Base-by-base conservation (phyloP, 257 asterid genomes). In the Oldenlandia corymbosa region DNA sequence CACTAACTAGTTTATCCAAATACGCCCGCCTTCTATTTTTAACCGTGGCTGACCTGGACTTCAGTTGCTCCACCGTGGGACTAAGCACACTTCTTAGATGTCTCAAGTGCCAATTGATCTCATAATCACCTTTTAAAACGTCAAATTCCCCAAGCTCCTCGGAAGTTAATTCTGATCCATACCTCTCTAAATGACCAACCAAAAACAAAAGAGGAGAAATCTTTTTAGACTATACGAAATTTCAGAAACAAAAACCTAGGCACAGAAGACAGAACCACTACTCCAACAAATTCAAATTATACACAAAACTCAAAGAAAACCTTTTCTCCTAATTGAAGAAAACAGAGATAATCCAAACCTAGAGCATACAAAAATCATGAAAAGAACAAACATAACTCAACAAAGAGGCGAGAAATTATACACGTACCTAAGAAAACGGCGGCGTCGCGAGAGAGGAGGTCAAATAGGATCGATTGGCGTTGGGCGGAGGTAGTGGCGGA, bases 11-110 rank as follows among this genome's bases (percentile, higher is more conserved):
- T 76, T 76, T 92, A 77, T 89, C 88, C 93, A 92, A 75, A 65
- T 85, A 89, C 0, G 98, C 98, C 51, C 86, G 76, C 75, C 98
- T 80, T 64, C 98, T 73, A 68, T 92, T 92, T 87, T 84, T 92
- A 58, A 89, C 79, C 80, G 68, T 86, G 2, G 82, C 75, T 8
- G 88, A 83, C 63, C 73, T 81, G 46, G 88, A 87, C 84, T 80
- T 88, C 69, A 66, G 58, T 45, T 89, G 96, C 74, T 82, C 83
- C 75, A 78, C 78, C 0, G 97, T 85, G 0, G 98, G 98, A 75
- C 77, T 80, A 60, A 92, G 81, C 32, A 80, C 52, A 63, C 88
- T 85, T 28, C 93, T 77, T 21, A 92, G 71, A 34, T 73, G 89
- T 58, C 73, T 86, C 48, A 92, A 62, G 81, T 92, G 98, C 98